Evolutionary conservation across 208 protist species (phyloP), one percentile per base, ranked within the genome.

Genomic region (Leishmania lainsoni): DNA sequence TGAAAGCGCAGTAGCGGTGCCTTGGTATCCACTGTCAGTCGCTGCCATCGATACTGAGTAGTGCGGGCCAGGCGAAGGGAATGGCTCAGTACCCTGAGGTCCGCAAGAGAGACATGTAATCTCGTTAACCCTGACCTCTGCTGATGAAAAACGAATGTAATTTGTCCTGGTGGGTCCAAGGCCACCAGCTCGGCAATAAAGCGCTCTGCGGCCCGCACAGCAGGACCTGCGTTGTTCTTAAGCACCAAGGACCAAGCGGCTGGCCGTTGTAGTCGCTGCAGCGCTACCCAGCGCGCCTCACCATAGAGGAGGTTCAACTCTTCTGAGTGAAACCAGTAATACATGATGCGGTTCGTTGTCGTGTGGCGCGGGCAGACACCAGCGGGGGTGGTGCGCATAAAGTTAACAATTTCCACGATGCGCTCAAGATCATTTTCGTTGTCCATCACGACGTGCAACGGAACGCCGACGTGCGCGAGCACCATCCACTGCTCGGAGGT

Each of bases 261-360:
- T 12, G 89, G 81, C 22, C 73, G 39, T 20, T 85, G 81, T 52
- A 89, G 51, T 9, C 54, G 71, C 29, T 83, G 76, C 42, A 93
- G 51, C 5, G 83, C 74, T 0, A 6, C 32, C 69, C 88, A 81
- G n/a, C 87, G 84, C n/a, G 32, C 69, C 10, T 59, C 61, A 6
- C 89, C 89, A 69, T 87, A 93, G 48, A 83, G 79, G 10, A 70
- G 39, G 12, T 79, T 66, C 35, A 91, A 68, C 74, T 81, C 83
- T 0, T 42, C 81, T 3, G 76, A 78, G 72, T 84, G 79, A 35
- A 89, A 83, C 35, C 56, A 59, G 70, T 86, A 89, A 75, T 87
- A 84, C 16, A 82, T 45, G 26, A 32, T 58, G 52, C 79, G 72
- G 6, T 65, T 69, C 26, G 80, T 20, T 51, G 83, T 73, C 42